Evolutionary conservation across 2,329 filamentous ascomycete species (phyloP), one percentile per base, ranked within the genome.

Genomic region (Nemania sp.): DNA sequence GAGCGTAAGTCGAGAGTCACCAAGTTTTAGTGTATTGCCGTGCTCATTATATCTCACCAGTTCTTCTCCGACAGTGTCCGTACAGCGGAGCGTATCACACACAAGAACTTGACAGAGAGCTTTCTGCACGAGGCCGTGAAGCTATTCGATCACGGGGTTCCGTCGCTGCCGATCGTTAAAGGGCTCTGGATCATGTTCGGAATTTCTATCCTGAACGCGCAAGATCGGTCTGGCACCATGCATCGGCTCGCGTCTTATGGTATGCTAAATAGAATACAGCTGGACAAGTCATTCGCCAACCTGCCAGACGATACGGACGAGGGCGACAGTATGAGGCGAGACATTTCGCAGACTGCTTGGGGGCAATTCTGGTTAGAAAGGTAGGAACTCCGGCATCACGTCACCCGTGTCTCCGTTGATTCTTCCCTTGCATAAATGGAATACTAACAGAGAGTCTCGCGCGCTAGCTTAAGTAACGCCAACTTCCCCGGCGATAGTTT

Each of bases 151-250:
- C 35, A 52, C 18, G 47, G 4, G 12, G 6, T 39, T 10, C 54
- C 62, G 18, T n/a, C 35, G 18, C 48, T 64, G n/a, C 62, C 62
- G 1, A 54, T 52, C 13, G 51, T 59, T 3, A 58, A 64, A 48
- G 62, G 58, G 25, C 18, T 64, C 13, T 62, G 62, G 58, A 64
- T 64, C 6, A 12, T 64, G 37, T 64, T 62, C 55, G 52, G 52
- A 5, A 49, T 64, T 20, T 55, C 47, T 2, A 39, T 29, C n/a
- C 15, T 64, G 11, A 56, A 59, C 32, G 58, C 57, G 1, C 52
- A 64, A 13, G 62, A 62, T 21, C 57, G 20, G 15, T 46, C 12
- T 13, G 62, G 59, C 18, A 62, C 47, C n/a, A 4, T 64, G 18
- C 62, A 62, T 18, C 58, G 55, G 35, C 51, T 58, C 50, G 59